phyloP scores from a whole-genome alignment of 177 flowering plant species.

The Vitis hybrid region DNA sequence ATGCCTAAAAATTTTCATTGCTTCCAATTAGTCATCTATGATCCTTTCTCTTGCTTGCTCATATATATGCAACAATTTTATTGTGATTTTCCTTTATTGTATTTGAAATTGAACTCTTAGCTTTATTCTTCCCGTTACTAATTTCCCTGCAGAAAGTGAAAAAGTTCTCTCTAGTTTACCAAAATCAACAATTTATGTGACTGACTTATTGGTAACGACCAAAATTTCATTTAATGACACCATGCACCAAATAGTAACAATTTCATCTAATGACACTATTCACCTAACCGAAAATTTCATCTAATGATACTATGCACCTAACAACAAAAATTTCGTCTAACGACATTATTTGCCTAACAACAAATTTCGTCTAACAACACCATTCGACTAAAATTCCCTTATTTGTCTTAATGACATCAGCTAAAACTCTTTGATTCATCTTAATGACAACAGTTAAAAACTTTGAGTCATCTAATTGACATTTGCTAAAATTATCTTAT shows the following conservation, averaged over 20 bases:
- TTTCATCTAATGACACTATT: too few species aligned
- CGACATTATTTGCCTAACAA: rapidly evolving
- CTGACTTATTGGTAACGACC: rapidly evolving
- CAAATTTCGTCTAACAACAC: too few species aligned
- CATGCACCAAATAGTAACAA: too few species aligned
- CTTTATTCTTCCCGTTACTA: neutral
- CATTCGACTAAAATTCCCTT: too few species aligned
- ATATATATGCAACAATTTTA: neutral
- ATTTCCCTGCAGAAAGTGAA: constrained; percentile 53
- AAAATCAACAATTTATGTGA: constrained; percentile 4
- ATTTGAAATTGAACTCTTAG: neutral
- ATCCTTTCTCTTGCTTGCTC: neutral
- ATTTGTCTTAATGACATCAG: too few species aligned
- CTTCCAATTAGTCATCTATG: neutral
- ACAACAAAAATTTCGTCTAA: too few species aligned
- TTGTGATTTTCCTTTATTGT: neutral
- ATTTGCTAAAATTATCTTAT: rapidly evolving
- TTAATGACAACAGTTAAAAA: too few species aligned
- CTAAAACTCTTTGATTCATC: too few species aligned
- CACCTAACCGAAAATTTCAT: rapidly evolving
- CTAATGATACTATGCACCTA: too few species aligned
- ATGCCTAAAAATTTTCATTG: too few species aligned
- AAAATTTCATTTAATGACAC: too few species aligned
- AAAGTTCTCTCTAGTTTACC: constrained; percentile 53
- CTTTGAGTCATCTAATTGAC: too few species aligned